Evolutionary conservation across 169 alveolate species (phyloP).

Genomic region (Miamiensis avidus): DNA sequence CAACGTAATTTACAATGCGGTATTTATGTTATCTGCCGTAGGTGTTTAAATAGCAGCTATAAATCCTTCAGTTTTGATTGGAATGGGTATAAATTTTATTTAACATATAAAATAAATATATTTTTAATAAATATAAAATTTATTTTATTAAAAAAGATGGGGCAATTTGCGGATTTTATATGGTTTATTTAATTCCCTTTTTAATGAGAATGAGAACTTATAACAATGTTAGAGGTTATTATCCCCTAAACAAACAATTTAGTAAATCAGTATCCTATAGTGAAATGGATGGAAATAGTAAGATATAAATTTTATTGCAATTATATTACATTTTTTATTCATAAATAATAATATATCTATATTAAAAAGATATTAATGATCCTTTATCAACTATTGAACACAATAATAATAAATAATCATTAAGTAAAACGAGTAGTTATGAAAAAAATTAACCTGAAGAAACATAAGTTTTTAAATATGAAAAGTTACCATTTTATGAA

Average conservation of each 20-base stretch:
- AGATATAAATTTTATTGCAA: no score
- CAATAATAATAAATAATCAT: not conserved
- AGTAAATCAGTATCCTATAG: not conserved
- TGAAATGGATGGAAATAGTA: not conserved
- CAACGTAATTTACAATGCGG: not conserved
- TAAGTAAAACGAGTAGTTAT: not conserved
- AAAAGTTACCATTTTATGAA: not conserved
- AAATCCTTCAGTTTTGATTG: constrained; percentile 20
- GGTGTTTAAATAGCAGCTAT: not conserved
- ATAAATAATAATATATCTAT: no score
- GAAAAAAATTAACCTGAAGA: not conserved
- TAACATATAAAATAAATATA: no score
- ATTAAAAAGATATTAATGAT: not conserved
- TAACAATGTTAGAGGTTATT: not conserved
- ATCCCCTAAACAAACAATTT: not conserved
- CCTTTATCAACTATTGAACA: not conserved
- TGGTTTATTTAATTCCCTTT: constrained; percentile 41
- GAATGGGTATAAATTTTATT: not conserved
- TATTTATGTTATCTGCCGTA: not conserved
- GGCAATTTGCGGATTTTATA: constrained; percentile 43
- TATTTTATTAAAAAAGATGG: constrained; percentile 20
- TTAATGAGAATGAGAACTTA: constrained; percentile 1
- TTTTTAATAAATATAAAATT: no score
- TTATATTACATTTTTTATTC: no score
- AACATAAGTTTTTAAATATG: not conserved